Conservation (phyloP, 1,284 basidiomycete species). For the Bjerkandera adusta region DNA sequence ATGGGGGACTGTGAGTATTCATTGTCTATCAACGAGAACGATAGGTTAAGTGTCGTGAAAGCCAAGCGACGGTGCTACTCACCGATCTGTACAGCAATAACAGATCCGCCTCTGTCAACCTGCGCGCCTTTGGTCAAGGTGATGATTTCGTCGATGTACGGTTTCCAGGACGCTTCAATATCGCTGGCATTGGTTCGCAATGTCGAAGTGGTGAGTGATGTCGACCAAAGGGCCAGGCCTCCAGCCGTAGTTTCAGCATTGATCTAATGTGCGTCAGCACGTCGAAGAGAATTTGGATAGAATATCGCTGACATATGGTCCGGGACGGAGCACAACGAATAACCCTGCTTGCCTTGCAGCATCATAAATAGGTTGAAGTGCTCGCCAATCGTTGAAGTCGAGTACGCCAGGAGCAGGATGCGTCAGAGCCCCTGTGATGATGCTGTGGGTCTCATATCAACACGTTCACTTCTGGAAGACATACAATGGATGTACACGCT, state of each 20-base stretch:
- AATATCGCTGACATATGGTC: slow-evolving; percentile 22
- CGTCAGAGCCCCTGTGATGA: slow-evolving; percentile 50
- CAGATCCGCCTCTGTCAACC: slow-evolving; percentile 66
- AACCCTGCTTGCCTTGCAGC: slow-evolving; percentile 43
- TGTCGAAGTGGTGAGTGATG: slow-evolving; percentile 60
- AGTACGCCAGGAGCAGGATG: slow-evolving; percentile 75
- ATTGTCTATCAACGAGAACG: slow-evolving; percentile 53
- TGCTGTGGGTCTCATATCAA: too few species aligned
- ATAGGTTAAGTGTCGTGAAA: not conserved
- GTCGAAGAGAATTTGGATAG: too few species aligned
- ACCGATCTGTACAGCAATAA: slow-evolving; percentile 76
- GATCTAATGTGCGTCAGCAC: slow-evolving; percentile 52
- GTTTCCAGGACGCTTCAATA: slow-evolving; percentile 67
- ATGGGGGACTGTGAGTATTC: slow-evolving; percentile 60
- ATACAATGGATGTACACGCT: not conserved
- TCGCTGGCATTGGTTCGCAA: slow-evolving; percentile 71
- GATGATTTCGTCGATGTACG: slow-evolving; percentile 67
- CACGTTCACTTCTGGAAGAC: not conserved
- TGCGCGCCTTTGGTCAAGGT: slow-evolving; percentile 49
- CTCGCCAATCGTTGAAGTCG: slow-evolving; percentile 69
- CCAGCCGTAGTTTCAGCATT: slow-evolving; percentile 82
- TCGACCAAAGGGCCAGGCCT: slow-evolving; percentile 78
- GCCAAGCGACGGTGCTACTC: slow-evolving; percentile 15
- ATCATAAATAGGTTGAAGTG: slow-evolving; percentile 60
- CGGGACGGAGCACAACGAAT: slow-evolving; percentile 46